A percentile compares a stretch with the other conserved stretches of the same genome.
Conservation (phyloP, 169 alveolate genomes). For the Amoebophrya sp. region DNA sequence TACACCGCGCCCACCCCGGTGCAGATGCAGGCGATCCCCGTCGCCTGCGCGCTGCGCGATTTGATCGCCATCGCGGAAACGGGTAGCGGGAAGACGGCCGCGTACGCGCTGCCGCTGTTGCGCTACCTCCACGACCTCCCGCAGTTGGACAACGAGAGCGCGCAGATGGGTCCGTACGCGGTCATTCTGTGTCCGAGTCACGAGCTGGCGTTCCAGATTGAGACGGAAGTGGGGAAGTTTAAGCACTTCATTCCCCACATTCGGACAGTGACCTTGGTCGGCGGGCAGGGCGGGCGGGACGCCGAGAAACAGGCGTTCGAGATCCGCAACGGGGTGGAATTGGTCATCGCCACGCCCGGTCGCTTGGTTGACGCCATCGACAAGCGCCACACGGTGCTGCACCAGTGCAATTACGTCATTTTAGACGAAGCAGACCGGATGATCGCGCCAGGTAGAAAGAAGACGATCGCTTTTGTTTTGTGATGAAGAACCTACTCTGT, state of each 20-base stretch:
- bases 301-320: slow-evolving; percentile 78
- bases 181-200: slow-evolving; percentile 54
- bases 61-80: slow-evolving; percentile 95
- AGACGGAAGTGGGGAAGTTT: slow-evolving; percentile 71
- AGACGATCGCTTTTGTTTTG: not conserved
- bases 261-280: slow-evolving; percentile 28
- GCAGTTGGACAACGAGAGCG: slow-evolving; percentile 66
- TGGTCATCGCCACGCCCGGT: slow-evolving; percentile 95
- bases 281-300: slow-evolving; percentile 81
- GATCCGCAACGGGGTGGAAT: slow-evolving; percentile 63
- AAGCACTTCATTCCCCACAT: not conserved
- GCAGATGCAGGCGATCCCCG: slow-evolving; percentile 91
- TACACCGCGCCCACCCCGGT: slow-evolving; percentile 81
- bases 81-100: slow-evolving; percentile 91
- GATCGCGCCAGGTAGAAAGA: slow-evolving; percentile 58
- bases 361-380: slow-evolving; percentile 87
- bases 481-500: not conserved
- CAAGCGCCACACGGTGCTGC: slow-evolving; percentile 76
- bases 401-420: slow-evolving; percentile 82
- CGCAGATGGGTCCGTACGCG: slow-evolving; percentile 90
- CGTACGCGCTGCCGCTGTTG: slow-evolving; percentile 89
- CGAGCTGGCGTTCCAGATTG: slow-evolving; percentile 87
- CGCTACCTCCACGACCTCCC: slow-evolving; percentile 69
- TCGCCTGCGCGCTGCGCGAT: slow-evolving; percentile 72
- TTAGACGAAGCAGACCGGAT: slow-evolving; percentile 96